Evolutionary conservation across 306 rosid species (phyloP).

Genomic region (Inga laurina): DNA sequence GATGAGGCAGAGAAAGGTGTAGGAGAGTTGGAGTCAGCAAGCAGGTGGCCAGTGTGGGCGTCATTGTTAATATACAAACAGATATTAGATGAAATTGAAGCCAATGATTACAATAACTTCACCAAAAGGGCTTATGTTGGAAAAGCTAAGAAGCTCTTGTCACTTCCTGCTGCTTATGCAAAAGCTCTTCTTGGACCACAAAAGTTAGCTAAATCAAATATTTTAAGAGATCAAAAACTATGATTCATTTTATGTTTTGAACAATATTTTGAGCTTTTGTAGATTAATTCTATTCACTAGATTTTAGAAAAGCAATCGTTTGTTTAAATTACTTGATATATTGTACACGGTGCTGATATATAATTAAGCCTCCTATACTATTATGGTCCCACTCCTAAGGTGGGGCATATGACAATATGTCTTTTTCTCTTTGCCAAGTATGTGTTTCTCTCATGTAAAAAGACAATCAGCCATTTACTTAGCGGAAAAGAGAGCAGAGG

Average conservation of each 20-base stretch:
- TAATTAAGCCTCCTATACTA: background rate
- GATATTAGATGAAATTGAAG: conserved; percentile 90
- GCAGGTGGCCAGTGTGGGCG: conserved; percentile 96
- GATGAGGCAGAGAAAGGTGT: conserved; percentile 95
- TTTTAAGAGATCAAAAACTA: conserved; percentile 35
- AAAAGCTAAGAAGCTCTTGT: conserved; percentile 65
- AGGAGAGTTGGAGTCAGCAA: conserved; percentile 70
- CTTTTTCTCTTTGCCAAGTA: no score
- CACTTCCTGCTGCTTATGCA: conserved; percentile 79
- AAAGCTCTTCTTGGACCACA: conserved; percentile 55
- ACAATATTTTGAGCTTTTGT: conserved; percentile 18
- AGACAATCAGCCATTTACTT: no score
- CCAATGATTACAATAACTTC: conserved; percentile 91
- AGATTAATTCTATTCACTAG: conserved; percentile 14
- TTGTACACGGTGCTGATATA: background rate
- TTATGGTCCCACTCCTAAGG: background rate
- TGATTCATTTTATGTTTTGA: background rate
- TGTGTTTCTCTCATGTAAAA: no score
- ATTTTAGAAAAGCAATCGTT: conserved; percentile 21
- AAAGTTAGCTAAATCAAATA: conserved; percentile 43
- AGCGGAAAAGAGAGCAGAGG: no score
- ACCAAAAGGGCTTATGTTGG: conserved; percentile 87
- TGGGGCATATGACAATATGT: background rate
- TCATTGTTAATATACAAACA: conserved; percentile 79
- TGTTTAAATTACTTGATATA: background rate